Evolutionary conservation across 176 grass and related monocot genomes (phyloP).

Genomic region (Musa schizocarpa): DNA sequence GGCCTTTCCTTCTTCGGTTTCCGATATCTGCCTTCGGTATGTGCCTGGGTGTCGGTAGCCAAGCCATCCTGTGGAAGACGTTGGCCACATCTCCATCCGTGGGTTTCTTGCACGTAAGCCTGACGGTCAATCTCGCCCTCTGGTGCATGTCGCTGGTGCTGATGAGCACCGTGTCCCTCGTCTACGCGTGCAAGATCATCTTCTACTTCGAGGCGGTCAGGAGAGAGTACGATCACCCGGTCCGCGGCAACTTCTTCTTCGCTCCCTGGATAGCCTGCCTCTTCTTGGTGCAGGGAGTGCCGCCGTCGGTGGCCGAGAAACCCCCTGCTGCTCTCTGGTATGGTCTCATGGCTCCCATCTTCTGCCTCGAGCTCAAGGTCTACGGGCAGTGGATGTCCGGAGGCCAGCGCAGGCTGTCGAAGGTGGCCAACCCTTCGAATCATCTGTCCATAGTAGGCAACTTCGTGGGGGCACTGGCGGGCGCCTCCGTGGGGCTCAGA

Average conservation of each 20-base stretch:
- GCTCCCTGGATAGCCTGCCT: slow-evolving; percentile 82
- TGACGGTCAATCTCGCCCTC: slow-evolving; percentile 36
- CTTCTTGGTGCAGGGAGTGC: slow-evolving; percentile 52
- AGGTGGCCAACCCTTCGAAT: slow-evolving; percentile 89
- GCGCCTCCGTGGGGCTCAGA: slow-evolving; percentile 59
- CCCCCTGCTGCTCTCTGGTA: slow-evolving; percentile 38
- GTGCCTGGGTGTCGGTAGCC: slow-evolving; percentile 83
- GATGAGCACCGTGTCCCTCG: slow-evolving; percentile 34
- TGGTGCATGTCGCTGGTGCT: slow-evolving; percentile 57
- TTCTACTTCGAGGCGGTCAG: slow-evolving; percentile 91
- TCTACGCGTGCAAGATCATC: slow-evolving; percentile 71
- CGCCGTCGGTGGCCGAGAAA: slow-evolving; percentile 19
- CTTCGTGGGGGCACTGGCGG: slow-evolving; percentile 81
- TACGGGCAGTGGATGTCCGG: slow-evolving; percentile 99
- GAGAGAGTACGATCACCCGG: slow-evolving; percentile 84
- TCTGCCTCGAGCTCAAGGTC: slow-evolving; percentile 85
- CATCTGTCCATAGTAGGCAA: slow-evolving; percentile 87
- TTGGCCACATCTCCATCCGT: slow-evolving; percentile 40
- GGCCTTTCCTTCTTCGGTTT: slow-evolving; percentile 92
- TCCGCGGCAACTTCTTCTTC: slow-evolving; percentile 96
- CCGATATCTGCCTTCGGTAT: slow-evolving; percentile 82
- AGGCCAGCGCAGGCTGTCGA: slow-evolving; percentile 53
- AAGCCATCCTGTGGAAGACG: slow-evolving; percentile 87
- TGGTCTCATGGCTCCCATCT: slow-evolving; percentile 72
- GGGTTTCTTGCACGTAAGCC: slow-evolving; percentile 60